A percentile compares a stretch with the other conserved stretches of the same genome.
phyloP scores from a whole-genome alignment of 2,329 filamentous ascomycete species.

The Epichloe amarillans region DNA sequence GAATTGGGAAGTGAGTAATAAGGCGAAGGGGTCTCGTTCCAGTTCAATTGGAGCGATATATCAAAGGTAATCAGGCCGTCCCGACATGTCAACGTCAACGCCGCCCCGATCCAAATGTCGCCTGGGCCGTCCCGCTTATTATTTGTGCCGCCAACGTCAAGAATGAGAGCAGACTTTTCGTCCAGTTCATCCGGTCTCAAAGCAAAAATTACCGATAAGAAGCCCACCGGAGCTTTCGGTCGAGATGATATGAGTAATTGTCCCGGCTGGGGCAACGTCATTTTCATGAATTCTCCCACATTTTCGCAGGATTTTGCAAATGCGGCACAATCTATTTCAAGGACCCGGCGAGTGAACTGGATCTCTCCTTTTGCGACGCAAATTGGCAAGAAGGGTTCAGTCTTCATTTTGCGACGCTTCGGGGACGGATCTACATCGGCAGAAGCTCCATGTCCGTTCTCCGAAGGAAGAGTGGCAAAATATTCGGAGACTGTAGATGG shows the following conservation, averaged over 20 bases:
- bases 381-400: slow-evolving; percentile 10
- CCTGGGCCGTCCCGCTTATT: slow-evolving; percentile 13
- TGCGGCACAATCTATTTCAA: slow-evolving; percentile 4
- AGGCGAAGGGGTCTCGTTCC: slow-evolving; percentile 27
- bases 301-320: slow-evolving; percentile 7
- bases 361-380: slow-evolving; percentile 14
- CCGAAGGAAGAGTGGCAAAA: slow-evolving; percentile 11
- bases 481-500: slow-evolving; percentile 12
- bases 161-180: slow-evolving; percentile 9
- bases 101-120: slow-evolving; percentile 22
- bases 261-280: slow-evolving; percentile 7
- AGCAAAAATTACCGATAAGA: slow-evolving; percentile 9
- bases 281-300: slow-evolving; percentile 11
- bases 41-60: slow-evolving; percentile 25
- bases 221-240: slow-evolving; percentile 3
- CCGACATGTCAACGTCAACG: slow-evolving; percentile 18
- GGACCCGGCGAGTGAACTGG: slow-evolving; percentile 15
- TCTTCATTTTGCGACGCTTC: slow-evolving; percentile 20
- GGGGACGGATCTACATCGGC: slow-evolving; percentile 9
- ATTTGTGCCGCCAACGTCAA: slow-evolving; percentile 7
- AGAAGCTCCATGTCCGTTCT: slow-evolving; percentile 3
- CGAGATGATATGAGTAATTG: slow-evolving; percentile 10
- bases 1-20: slow-evolving; percentile 16
- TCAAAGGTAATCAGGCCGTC: slow-evolving; percentile 15
- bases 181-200: slow-evolving; percentile 13